Evolutionary conservation across 2,329 filamentous ascomycete species (phyloP).

Genomic region (Apiospora aurea): DNA sequence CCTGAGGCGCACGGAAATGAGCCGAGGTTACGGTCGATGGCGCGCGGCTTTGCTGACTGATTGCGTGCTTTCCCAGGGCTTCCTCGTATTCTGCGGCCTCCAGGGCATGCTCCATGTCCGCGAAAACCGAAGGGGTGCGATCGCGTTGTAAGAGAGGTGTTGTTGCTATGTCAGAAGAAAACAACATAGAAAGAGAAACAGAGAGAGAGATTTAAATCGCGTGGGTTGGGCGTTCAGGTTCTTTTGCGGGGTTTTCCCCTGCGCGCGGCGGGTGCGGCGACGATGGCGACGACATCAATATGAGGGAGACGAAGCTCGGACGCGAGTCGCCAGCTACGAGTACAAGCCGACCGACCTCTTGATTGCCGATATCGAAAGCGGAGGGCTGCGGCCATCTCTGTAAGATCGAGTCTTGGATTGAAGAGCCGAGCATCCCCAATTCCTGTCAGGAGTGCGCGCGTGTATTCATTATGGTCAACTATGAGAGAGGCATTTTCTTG

Average conservation of each 20-base stretch:
- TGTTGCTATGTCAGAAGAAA: not conserved
- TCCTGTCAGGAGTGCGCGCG: not conserved
- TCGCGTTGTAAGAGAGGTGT: constrained; percentile 64
- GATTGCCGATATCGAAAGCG: not conserved
- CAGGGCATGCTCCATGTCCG: constrained; percentile 88
- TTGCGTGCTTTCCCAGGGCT: constrained; percentile 63
- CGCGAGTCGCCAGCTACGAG: not conserved
- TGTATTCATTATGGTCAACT: not conserved
- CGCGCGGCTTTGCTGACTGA: constrained; percentile 8
- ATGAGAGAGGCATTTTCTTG: not conserved
- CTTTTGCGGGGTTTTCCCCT: constrained; percentile 14
- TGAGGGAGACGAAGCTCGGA: not conserved
- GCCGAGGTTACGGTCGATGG: not conserved
- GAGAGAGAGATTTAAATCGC: constrained; percentile 2
- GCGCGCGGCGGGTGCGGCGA: not conserved
- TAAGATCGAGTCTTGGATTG: constrained; percentile 9
- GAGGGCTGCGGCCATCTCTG: not conserved
- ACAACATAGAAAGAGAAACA: not conserved
- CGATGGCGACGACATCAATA: not conserved
- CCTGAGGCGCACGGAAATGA: not conserved
- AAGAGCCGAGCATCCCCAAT: not conserved
- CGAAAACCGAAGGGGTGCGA: constrained; percentile 83
- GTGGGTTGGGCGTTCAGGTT: constrained; percentile 24
- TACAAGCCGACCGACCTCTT: not conserved
- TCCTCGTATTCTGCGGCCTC: constrained; percentile 89